These are phyloP conservation scores for Plasmodium vinckei DNA, from an alignment of 169 alveolate species.

Conservation along the genomic window DNA sequence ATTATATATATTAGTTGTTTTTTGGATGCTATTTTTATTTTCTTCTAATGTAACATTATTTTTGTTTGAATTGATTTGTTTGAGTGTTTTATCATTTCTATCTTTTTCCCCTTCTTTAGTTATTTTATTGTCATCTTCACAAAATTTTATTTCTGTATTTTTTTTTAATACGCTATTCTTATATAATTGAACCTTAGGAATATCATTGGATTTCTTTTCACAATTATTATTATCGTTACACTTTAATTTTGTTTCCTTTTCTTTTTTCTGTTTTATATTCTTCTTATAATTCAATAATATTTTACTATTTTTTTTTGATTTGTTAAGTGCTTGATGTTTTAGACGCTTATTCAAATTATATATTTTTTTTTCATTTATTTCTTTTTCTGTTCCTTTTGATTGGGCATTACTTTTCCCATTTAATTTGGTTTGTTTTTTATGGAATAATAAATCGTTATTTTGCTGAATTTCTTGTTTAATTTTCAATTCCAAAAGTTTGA, in stretches of 20 bases:
- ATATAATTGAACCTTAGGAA: neutral
- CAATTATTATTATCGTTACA: neutral
- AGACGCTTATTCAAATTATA: no score
- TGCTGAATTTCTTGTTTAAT: conserved; percentile 64
- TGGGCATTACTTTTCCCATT: conserved; percentile 3
- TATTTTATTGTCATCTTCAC: conserved; percentile 9
- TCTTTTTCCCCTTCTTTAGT: neutral
- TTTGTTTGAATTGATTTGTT: neutral
- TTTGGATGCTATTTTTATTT: neutral
- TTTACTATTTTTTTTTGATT: conserved; percentile 12
- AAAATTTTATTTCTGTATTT: neutral
- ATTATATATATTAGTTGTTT: neutral
- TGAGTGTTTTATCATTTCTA: neutral
- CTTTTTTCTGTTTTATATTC: conserved; percentile 11
- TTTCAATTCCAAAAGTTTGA: conserved; percentile 36
- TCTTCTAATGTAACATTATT: conserved; percentile 5
- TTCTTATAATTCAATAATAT: conserved; percentile 8
- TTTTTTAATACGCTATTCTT: neutral
- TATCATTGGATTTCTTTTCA: conserved; percentile 2
- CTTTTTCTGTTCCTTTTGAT: neutral
- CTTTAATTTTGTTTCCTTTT: neutral
- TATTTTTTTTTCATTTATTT: neutral
- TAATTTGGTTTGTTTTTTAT: conserved; percentile 1
- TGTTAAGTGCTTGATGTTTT: neutral
- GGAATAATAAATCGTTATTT: conserved; percentile 35